Evolutionary conservation across 495 filamentous ascomycete species (phyloP), one percentile per base, ranked within the genome.

Genomic region (Venustampulla echinocandica): DNA sequence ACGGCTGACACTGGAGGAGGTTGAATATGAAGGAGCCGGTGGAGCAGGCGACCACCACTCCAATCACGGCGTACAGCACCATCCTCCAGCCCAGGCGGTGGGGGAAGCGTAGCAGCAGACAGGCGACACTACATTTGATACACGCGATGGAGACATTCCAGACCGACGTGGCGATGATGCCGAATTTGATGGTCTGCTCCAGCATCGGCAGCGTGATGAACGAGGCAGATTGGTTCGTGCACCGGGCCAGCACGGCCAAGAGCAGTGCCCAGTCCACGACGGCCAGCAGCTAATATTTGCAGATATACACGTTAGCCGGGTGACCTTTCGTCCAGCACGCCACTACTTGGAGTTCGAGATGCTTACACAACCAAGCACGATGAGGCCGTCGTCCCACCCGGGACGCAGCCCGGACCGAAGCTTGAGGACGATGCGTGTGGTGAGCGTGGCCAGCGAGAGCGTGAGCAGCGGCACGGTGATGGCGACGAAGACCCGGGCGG

Each of bases 71-170:
- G 18, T 52, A 54, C 41, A 66, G 56, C 13, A 56, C 46, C 22
- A 48, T 38, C 13, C 18, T 40, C 64, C 62, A 64, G 4, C 36
- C 10, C 6, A 27, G 25, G 11, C 32, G 44, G 25, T 58, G 53
- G 2, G 38, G 44, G 48, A 66, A 54, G 17, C 64, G 61, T 3
- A 66, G 48, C 15, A 66, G 58, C 49, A 54, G 61, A 21, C 50
- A 49, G 7, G 58, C 57, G 19, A 66, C 61, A 55, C 55, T 55
- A 25, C 59, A 52, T 48, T 64, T 66, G 51, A 60, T 50, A 33
- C 59, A 62, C 35, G 54, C 54, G 32, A 64, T 53, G 4, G 44
- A 55, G 40, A 50, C 44, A 3, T 48, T 33, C 50, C 50, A 64
- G 19, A 41, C 14, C 10, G 56, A 44, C 32, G 54, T 32, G 22